Conservation (phyloP, 768 basidiomycete genomes). For the Hemileccinum rubropunctum region DNA sequence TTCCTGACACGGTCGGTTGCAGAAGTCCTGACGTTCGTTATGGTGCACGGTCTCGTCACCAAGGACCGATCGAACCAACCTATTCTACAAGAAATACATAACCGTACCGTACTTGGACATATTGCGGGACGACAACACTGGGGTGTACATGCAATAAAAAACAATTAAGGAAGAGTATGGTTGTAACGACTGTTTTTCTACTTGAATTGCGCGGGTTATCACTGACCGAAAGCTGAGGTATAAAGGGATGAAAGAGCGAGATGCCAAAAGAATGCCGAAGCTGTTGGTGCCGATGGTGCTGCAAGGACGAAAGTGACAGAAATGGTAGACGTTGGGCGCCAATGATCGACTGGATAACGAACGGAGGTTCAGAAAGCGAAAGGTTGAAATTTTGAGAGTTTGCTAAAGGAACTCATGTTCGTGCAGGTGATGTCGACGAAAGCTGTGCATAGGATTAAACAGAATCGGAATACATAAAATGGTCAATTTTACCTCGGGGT, state of each 20-base stretch:
- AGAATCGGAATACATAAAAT: no score
- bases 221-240: neutral
- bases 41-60: slow-evolving; percentile 1
- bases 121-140: slow-evolving; percentile 10
- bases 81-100: slow-evolving; percentile 21
- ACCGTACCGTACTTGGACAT: slow-evolving; percentile 6
- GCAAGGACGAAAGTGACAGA: slow-evolving; percentile 5
- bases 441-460: slow-evolving; percentile 9
- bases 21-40: no score
- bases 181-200: slow-evolving; percentile 14
- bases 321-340: neutral
- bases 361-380: neutral
- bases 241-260: slow-evolving; percentile 7
- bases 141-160: slow-evolving; percentile 16
- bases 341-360: neutral
- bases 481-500: neutral
- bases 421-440: neutral
- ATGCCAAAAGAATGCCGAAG: slow-evolving; percentile 1
- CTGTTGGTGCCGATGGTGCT: slow-evolving; percentile 4
- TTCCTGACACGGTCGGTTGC: no score
- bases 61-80: neutral
- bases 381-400: slow-evolving; percentile 1
- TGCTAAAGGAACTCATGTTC: neutral
- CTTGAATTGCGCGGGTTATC: neutral
- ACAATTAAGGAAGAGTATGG: slow-evolving; percentile 7